phyloP scores from a whole-genome alignment of 2,329 filamentous ascomycete genomes.

The Trichoderma guizhouense region DNA sequence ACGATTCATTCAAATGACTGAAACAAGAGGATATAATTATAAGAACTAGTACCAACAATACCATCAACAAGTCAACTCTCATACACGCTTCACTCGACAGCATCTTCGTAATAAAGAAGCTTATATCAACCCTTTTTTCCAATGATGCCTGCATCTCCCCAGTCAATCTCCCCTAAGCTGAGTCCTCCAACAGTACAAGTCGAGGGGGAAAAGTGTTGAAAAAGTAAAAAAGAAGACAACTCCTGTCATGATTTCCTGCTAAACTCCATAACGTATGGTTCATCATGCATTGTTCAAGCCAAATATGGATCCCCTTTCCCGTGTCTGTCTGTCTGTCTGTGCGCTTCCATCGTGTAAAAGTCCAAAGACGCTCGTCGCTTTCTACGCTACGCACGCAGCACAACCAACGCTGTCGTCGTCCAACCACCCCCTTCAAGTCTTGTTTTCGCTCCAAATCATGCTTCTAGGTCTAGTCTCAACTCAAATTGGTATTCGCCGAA shows the following conservation, averaged over 20 bases:
- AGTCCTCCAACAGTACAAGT: not conserved
- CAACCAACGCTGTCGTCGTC: not conserved
- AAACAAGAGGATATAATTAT: not conserved
- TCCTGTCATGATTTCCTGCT: conserved; percentile 16
- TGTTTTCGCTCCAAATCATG: conserved; percentile 1
- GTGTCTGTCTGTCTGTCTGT: not conserved
- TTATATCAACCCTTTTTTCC: not conserved
- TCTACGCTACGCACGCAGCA: not conserved
- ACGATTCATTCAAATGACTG: not conserved
- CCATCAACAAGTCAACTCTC: not conserved
- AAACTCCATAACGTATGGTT: conserved; percentile 20
- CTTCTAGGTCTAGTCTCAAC: conserved; percentile 15
- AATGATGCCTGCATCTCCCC: not conserved
- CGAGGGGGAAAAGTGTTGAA: not conserved
- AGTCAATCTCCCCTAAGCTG: not conserved
- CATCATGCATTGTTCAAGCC: conserved; percentile 18
- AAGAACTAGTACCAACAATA: not conserved
- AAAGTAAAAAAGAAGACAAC: conserved; percentile 1
- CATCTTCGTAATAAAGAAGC: not conserved
- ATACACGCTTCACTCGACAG: not conserved
- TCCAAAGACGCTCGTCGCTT: not conserved
- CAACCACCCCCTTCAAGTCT: not conserved
- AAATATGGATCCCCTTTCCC: not conserved
- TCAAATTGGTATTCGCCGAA: conserved; percentile 16
- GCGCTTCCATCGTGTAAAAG: not conserved